These are phyloP conservation scores for Fusarium sp. DNA, from an alignment of 2,329 filamentous ascomycete genomes.

Conservation along the genomic window DNA sequence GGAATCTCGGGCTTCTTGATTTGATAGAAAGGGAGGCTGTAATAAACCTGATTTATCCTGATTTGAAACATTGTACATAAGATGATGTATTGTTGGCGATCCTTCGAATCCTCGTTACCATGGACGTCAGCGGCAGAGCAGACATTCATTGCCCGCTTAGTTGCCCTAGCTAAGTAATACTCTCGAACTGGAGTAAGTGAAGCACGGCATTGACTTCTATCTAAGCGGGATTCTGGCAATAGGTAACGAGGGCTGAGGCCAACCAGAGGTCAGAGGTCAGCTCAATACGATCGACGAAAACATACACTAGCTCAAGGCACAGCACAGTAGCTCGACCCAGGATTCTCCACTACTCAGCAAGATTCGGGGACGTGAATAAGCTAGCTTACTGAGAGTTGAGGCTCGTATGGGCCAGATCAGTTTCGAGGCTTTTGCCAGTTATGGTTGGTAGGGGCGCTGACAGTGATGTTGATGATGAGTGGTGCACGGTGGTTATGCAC, in stretches of 20 bases:
- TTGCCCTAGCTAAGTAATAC: neutral
- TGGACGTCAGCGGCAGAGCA: neutral
- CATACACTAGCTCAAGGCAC: neutral
- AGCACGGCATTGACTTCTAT: neutral
- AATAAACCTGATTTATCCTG: neutral
- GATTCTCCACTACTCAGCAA: neutral
- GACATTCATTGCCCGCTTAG: neutral
- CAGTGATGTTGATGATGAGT: neutral
- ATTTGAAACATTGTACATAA: neutral
- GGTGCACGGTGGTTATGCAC: neutral
- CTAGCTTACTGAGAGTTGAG: constrained; percentile 4
- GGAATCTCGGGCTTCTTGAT: neutral
- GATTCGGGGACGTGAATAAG: neutral
- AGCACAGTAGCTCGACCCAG: neutral
- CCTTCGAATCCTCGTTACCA: neutral
- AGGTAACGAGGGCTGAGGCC: neutral
- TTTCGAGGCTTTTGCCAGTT: neutral
- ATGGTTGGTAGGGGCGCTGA: neutral
- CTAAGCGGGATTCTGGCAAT: neutral
- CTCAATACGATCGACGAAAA: neutral
- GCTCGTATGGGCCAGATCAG: neutral
- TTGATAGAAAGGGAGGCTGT: neutral
- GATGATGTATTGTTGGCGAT: neutral
- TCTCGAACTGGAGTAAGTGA: neutral
- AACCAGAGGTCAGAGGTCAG: neutral